Percentiles rank a stretch among this genome's conserved stretches.
Conservation (phyloP, 306 rosid genomes). For the Pterocarpus macrocarpus region DNA sequence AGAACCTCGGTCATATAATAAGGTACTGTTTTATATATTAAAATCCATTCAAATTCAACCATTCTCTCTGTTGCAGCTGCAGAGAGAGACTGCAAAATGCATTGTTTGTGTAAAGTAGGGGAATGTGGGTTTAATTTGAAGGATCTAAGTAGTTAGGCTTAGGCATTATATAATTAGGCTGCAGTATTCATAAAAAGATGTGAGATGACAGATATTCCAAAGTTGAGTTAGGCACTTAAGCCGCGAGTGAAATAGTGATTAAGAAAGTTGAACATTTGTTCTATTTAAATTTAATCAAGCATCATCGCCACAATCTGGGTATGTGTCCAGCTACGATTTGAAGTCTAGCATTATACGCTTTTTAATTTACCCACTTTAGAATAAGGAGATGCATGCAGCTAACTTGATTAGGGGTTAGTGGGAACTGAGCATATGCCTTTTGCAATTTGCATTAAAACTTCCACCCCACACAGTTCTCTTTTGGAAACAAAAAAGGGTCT, state of each 20-base stretch:
- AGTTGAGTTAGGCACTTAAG: too few relatives aligned
- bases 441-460: background rate
- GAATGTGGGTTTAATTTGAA: too few relatives aligned
- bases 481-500: slow-evolving; percentile 21
- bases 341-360: background rate
- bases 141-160: too few relatives aligned
- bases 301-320: too few relatives aligned
- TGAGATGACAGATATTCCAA: too few relatives aligned
- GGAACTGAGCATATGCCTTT: slow-evolving; percentile 41
- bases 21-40: background rate
- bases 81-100: background rate
- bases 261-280: too few relatives aligned
- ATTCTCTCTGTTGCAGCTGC: background rate
- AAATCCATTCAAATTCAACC: background rate
- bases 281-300: too few relatives aligned
- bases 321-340: background rate
- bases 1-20: slow-evolving; percentile 23
- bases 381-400: background rate
- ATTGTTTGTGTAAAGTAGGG: background rate
- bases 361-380: slow-evolving; percentile 6
- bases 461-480: background rate
- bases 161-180: background rate
- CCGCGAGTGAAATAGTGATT: too few relatives aligned
- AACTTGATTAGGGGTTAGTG: slow-evolving; percentile 11
- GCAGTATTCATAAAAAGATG: too few relatives aligned